Conservation (phyloP, 2,329 filamentous ascomycete genomes). For the Cladophialophora yegresii region DNA sequence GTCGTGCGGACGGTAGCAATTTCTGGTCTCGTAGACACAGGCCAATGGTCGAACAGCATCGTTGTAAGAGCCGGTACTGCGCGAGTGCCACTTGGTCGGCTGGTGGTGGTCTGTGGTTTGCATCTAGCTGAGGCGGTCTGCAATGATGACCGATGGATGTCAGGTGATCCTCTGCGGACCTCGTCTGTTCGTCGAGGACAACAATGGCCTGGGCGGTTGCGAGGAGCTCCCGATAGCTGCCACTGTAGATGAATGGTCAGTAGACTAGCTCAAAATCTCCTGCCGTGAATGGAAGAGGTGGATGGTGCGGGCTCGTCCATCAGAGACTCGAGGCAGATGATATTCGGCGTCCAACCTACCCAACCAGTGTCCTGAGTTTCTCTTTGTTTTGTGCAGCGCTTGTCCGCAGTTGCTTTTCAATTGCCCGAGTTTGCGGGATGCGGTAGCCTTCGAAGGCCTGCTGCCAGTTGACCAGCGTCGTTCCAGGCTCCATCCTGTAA, state of each 20-base stretch:
- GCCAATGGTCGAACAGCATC: slow-evolving; percentile 56
- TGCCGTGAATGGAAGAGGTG: no score
- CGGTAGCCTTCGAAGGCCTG: slow-evolving; percentile 66
- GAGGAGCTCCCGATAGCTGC: slow-evolving; percentile 81
- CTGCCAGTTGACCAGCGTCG: slow-evolving; percentile 54
- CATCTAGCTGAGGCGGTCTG: slow-evolving; percentile 55
- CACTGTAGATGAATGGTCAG: slow-evolving; percentile 44
- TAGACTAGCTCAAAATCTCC: slow-evolving; percentile 4
- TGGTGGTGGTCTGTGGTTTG: slow-evolving; percentile 7
- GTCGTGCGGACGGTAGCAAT: slow-evolving; percentile 58
- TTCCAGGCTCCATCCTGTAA: slow-evolving; percentile 20
- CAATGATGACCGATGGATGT: slow-evolving; percentile 73
- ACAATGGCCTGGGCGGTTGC: slow-evolving; percentile 94
- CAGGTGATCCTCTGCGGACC: slow-evolving; percentile 70
- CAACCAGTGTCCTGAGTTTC: slow-evolving; percentile 66
- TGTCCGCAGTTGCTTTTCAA: slow-evolving; percentile 65
- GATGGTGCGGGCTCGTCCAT: neutral
- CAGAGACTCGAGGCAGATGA: slow-evolving; percentile 1
- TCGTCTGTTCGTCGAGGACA: slow-evolving; percentile 78
- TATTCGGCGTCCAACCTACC: slow-evolving; percentile 47
- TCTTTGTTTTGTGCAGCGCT: slow-evolving; percentile 65
- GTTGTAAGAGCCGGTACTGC: slow-evolving; percentile 60
- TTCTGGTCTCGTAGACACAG: slow-evolving; percentile 55
- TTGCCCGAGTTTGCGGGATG: slow-evolving; percentile 61
- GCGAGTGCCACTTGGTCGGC: slow-evolving; percentile 40